Evolutionary conservation across 345 rosid genomes (phyloP).

Genomic region (Populus deltoides): DNA sequence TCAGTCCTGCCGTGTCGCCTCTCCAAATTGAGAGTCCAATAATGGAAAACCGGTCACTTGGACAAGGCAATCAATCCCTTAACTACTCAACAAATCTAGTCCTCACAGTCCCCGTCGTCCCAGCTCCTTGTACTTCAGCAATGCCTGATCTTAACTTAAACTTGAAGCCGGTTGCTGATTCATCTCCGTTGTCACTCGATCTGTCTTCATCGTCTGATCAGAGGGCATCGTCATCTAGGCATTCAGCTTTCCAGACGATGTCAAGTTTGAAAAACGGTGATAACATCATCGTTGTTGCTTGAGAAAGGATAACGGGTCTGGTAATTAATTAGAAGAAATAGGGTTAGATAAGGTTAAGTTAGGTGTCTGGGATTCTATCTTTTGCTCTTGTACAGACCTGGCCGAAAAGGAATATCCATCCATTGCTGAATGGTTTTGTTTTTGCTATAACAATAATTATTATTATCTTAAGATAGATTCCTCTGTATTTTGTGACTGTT

Average conservation of each 20-base stretch:
- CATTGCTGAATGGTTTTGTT: conserved; percentile 7
- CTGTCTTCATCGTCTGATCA: conserved; percentile 50
- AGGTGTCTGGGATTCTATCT: conserved; percentile 31
- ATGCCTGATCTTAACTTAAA: conserved; percentile 40
- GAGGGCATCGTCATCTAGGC: conserved; percentile 44
- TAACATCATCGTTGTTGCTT: conserved; percentile 64
- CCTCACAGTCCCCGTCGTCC: conserved; percentile 30
- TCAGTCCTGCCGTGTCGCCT: conserved; percentile 17
- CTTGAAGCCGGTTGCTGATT: conserved; percentile 22
- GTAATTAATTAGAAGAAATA: conserved; percentile 30
- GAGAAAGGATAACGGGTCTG: conserved; percentile 14
- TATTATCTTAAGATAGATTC: conserved; percentile 4
- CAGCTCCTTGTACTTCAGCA: conserved; percentile 23
- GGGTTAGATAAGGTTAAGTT: conserved; percentile 25
- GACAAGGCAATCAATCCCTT: conserved; percentile 18
- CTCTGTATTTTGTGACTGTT: conserved; percentile 16
- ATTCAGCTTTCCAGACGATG: conserved; percentile 47
- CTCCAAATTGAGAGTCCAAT: conserved; percentile 32
- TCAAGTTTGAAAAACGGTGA: conserved; percentile 58
- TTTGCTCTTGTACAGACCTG: conserved; percentile 49
- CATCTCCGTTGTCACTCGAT: conserved; percentile 54
- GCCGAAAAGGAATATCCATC: conserved; percentile 19
- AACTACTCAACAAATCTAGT: conserved; percentile 26
- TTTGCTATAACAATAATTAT: neutral
- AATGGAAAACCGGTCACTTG: conserved; percentile 24